Evolutionary conservation across 2,329 filamentous ascomycete genomes (phyloP).

Genomic region (Talaromyces sp.): DNA sequence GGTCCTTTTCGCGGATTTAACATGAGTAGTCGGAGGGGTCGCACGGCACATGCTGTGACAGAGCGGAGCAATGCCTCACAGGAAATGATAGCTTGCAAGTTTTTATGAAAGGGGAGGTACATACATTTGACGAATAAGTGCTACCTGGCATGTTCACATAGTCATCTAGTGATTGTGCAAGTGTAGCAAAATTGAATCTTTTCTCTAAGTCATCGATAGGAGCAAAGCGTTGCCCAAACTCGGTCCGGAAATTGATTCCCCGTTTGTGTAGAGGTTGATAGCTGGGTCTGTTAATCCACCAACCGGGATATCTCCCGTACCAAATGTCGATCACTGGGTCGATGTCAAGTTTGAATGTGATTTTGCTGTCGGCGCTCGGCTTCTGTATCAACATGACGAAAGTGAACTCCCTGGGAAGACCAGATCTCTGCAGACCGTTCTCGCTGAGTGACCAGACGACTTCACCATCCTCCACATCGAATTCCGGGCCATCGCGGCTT

Average conservation of each 20-base stretch:
- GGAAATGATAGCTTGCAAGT: too few species aligned
- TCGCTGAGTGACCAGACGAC: constrained; percentile 52
- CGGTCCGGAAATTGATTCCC: constrained; percentile 38
- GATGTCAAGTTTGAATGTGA: constrained; percentile 42
- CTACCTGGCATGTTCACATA: constrained; percentile 47
- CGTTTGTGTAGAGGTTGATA: constrained; percentile 39
- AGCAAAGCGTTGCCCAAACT: constrained; percentile 46
- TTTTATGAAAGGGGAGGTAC: constrained; percentile 1
- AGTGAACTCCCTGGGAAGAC: constrained; percentile 51
- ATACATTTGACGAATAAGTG: constrained; percentile 31
- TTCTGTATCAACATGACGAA: constrained; percentile 51
- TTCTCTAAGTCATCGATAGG: constrained; percentile 28
- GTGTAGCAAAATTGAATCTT: constrained; percentile 47
- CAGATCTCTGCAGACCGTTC: constrained; percentile 47
- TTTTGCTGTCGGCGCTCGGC: constrained; percentile 37
- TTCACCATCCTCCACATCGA: constrained; percentile 44
- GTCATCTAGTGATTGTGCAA: constrained; percentile 42
- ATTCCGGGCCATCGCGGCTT: constrained; percentile 33
- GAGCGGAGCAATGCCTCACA: too few species aligned
- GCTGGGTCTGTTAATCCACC: constrained; percentile 32
- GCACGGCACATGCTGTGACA: too few species aligned
- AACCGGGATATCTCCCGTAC: constrained; percentile 41
- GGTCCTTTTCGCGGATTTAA: too few species aligned
- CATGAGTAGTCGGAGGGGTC: too few species aligned
- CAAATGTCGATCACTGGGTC: constrained; percentile 42